A percentile compares a stretch with the other conserved stretches of the same genome.
Conservation (phyloP, 495 filamentous ascomycete species). For the Aspergillus saccharolyticus region DNA sequence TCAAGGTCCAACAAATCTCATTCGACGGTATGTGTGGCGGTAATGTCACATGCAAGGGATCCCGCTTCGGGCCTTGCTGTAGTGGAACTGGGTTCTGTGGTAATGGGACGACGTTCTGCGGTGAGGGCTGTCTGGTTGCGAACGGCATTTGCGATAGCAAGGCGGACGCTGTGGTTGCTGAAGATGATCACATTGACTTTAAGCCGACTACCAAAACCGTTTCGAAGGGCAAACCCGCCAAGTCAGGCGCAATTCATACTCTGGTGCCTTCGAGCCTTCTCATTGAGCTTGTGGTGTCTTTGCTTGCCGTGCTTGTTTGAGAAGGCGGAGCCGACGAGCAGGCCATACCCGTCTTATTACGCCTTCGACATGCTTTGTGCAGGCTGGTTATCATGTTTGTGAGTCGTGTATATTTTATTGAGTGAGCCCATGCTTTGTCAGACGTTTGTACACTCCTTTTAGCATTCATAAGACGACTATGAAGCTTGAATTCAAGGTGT, state of each 20-base stretch:
- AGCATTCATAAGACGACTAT: not conserved
- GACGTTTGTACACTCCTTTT: not conserved
- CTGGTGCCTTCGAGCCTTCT: not conserved
- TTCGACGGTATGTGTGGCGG: conserved; percentile 49
- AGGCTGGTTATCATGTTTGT: not conserved
- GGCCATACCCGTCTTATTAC: not conserved
- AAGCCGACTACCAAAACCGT: not conserved
- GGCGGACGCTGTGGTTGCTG: not conserved
- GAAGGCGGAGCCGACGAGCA: not conserved
- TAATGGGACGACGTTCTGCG: conserved; percentile 46
- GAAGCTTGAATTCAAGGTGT: not conserved
- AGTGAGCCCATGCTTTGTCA: not conserved
- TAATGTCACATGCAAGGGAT: conserved; percentile 46
- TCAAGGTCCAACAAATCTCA: conserved; percentile 36
- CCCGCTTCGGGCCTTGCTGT: conserved; percentile 41
- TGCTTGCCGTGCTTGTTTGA: conserved; percentile 5
- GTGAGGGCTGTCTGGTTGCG: conserved; percentile 42
- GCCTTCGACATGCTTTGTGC: not conserved
- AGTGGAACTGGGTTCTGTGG: conserved; percentile 42
- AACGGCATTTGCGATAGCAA: conserved; percentile 43
- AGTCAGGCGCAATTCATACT: conserved; percentile 11
- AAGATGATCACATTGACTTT: not conserved
- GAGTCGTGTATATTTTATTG: not conserved
- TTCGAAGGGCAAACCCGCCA: conserved; percentile 10
- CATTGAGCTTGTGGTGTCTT: conserved; percentile 8